A percentile compares a stretch with the other conserved stretches of the same genome.
Evolutionary conservation across 1,284 basidiomycete species (phyloP).

Genomic region (Taiwanofungus camphoratus): DNA sequence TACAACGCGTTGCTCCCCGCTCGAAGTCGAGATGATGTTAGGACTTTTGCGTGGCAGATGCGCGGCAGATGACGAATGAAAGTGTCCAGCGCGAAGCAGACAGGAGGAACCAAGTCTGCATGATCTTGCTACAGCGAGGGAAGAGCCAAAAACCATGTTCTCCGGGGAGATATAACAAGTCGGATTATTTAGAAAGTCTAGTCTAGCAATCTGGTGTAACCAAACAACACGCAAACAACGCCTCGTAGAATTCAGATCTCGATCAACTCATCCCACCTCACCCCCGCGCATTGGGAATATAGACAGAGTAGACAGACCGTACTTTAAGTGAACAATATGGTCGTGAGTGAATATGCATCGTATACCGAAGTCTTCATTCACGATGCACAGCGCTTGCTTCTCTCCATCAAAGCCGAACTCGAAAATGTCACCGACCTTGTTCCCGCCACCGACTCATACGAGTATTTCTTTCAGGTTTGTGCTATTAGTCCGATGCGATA

Average conservation of each 20-base stretch:
- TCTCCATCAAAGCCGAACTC: conserved; percentile 73
- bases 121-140: conserved; percentile 18
- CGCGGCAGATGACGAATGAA: conserved; percentile 17
- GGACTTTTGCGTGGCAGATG: conserved; percentile 10
- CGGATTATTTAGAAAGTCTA: too few species aligned
- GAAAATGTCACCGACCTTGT: conserved; percentile 68
- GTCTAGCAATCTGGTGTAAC: too few species aligned
- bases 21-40: too few species aligned
- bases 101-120: conserved; percentile 13
- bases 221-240: conserved; percentile 5
- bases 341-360: conserved; percentile 22
- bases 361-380: background rate
- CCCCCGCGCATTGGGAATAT: background rate
- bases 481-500: background rate
- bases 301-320: background rate
- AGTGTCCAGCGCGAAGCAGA: conserved; percentile 8
- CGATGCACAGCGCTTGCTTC: conserved; percentile 37
- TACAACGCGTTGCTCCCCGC: background rate
- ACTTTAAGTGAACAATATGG: conserved; percentile 18
- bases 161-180: conserved; percentile 10
- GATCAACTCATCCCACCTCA: conserved; percentile 10
- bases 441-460: conserved; percentile 60
- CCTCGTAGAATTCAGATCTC: conserved; percentile 13
- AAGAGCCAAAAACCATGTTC: too few species aligned
- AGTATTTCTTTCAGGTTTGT: conserved; percentile 70